Evolutionary conservation across 2,329 filamentous ascomycete species (phyloP), one percentile per base, ranked within the genome.

Genomic region (Penicillium sp.): DNA sequence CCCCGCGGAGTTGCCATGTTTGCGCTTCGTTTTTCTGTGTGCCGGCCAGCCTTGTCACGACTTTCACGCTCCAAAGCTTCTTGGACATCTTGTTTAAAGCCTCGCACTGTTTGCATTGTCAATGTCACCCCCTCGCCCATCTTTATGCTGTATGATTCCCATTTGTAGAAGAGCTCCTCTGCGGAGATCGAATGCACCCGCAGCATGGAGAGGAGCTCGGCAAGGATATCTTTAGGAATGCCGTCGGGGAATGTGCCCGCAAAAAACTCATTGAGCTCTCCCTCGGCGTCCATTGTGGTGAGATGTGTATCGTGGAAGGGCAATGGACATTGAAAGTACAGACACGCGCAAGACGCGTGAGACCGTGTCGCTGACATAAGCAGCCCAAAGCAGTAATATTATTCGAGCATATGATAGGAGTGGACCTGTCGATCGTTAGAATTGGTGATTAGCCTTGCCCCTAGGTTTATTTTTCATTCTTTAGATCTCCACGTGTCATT

Each of bases 61-160:
- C 82, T 87, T 65, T 86, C 88, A 60, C 89, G 85, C 71, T 96
- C 92, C 50, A 97, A 77, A 37, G 84, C 81, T 66, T 97, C 91
- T 68, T 93, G 91, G 8, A 97, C 82, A 67, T 90, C 87, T 68
- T 91, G 89, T 73, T 96, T 96, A 70, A 99, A 88, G 52, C 86
- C 84, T 41, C 88, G 83, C 44, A 90, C 83, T 0, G 83, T 87
- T 37, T 88, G 83, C 40, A 95, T 79, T 46, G 88, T 84, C 58
- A 90, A 76, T 56, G 81, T 86, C 58, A 86, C 86, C 54, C 91
- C 88, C 54, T 95, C 90, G 25, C 92, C 90, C 86, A 97, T 91
- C 75, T 93, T 96, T 71, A 99, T 88, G 73, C 89, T 92, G 80
- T 97, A 97, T 0, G 91, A 93, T 74, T 99, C 94, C 94, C 94